Base-by-base conservation (phyloP, 768 basidiomycete species). In the Panellus pusillus region DNA sequence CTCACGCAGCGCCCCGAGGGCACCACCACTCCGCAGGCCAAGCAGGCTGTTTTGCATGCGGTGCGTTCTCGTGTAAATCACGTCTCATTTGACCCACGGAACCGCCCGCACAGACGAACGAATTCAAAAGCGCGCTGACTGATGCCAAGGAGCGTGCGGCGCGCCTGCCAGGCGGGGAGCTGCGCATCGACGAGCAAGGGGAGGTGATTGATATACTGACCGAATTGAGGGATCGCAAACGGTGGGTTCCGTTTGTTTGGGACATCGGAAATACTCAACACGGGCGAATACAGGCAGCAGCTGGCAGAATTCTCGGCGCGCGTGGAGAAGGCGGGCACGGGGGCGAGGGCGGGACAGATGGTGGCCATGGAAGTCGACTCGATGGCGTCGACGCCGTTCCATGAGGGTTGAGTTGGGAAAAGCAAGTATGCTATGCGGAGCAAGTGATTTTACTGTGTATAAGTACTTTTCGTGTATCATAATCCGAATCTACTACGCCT, bases 131-230 rank as follows among this genome's bases (percentile, higher is more conserved):
- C 50, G 66, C 78, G 9, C 62, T 91, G 39, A 66, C 66, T 19
- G 77, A 79, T 41, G 89, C 88, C 0, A 87, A 80, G 62, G 80
- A 85, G 9, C 68, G 81, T 40, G 83, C 86, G 0, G 62, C 61
- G 9, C 69, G 72, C 42, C 72, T 92, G 6, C 85, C 88, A 0
- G 90, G 90, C 2, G 89, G 89, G 8, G 89, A 91, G 64, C 71
- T 91, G 50, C 69, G 76, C 42, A 76, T 83, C 37, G 74, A 80
- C 37, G 86, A 90, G 46, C 90, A 92, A 61, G 81, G 85, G 56
- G 80, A 87, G 42, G 76, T 91, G 6, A 84, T 91, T 42, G 67
- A 69, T 31, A 86, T 90, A 83, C 72, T 92, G 11, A 81, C 86
- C 62, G 73, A 70, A 17, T 60, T 91, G 52, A 77, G 79, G 52